A percentile compares a stretch with the other conserved stretches of the same genome.
phyloP scores from a whole-genome alignment of 1,284 basidiomycete species.

The Xerocomus minutiporus region DNA sequence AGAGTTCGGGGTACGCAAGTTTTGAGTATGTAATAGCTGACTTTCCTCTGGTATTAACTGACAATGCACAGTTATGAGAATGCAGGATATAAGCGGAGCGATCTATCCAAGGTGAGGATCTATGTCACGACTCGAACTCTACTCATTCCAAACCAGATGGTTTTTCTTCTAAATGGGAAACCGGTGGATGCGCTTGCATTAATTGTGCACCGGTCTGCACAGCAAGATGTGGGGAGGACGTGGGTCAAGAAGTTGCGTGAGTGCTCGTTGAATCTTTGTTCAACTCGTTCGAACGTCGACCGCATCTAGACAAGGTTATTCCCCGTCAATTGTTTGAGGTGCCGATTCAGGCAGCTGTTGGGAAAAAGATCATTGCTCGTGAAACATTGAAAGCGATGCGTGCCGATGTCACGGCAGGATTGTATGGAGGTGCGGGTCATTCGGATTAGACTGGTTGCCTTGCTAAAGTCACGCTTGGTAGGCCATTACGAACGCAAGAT shows the following conservation, averaged over 20 bases:
- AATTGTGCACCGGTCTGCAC: constrained; percentile 75
- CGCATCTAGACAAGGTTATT: constrained; percentile 72
- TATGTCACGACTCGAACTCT: background rate
- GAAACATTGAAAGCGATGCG: constrained; percentile 85
- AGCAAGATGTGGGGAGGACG: constrained; percentile 65
- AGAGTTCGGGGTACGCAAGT: constrained; percentile 88
- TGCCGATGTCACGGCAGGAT: constrained; percentile 92
- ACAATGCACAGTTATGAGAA: constrained; percentile 74
- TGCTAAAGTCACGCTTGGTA: constrained; percentile 22
- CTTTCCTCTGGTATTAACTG: background rate
- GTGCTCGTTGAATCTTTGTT: constrained; percentile 24
- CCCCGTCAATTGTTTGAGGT: constrained; percentile 94
- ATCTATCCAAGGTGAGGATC: constrained; percentile 70
- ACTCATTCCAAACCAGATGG: constrained; percentile 52
- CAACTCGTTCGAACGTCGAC: background rate
- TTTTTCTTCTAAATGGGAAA: constrained; percentile 81
- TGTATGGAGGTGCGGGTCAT: constrained; percentile 72
- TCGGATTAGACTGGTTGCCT: background rate
- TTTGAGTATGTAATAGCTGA: constrained; percentile 64
- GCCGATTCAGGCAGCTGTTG: constrained; percentile 84
- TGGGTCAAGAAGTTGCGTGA: constrained; percentile 90
- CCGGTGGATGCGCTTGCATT: constrained; percentile 90
- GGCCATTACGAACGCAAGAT: constrained; percentile 88
- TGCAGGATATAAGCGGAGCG: constrained; percentile 76
- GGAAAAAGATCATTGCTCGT: constrained; percentile 83